Base-by-base conservation (phyloP, 2,329 filamentous ascomycete species). In the Cladobotryum mycophilum region DNA sequence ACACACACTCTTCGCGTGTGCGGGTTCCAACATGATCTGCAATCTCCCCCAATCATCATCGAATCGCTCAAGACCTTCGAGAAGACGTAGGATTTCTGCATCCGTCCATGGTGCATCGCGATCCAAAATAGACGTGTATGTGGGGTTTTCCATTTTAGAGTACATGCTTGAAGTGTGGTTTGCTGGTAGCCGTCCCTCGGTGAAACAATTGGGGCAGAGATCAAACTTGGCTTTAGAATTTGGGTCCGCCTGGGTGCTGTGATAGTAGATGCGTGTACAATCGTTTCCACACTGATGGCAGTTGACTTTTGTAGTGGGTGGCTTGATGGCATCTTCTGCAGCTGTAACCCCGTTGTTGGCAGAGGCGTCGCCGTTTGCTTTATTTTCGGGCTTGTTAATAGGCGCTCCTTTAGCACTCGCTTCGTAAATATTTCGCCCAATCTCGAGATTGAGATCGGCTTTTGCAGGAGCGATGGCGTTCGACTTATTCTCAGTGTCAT, bases 21-120 rank as follows among this genome's bases (percentile, higher is more conserved):
- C 92, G 85, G 3, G 89, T 95, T 45, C 88, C 88, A 41, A 99
- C 93, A 63, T 96, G 88, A 56, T 92, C 89, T 1, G 95, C 85
- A 58, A 99, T 91, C 61, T 89, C 83, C 52, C 86, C 93, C 93
- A 99, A 70, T 97, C 89, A 54, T 97, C 92, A 57, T 97, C 92
- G 61, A 92, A 96, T 60, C 86, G 81, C 70, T 99, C 93, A 45
- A 99, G 75, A 8, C 83, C 95, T 68, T 99, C 93, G 6, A 99
- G 79, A 36, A 99, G 79, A 45, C 90, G 78, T n/a, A 99, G 76
- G 13, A 89, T 81, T 70, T 99, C 93, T 13, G 88, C 84, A 63
- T 97, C 91, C 17, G 86, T 87, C 93, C 93, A 99, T 1, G 89
- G 84, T 14, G 88, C 84, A 63, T 96, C 89, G 47, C 88, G 81